phyloP scores from a whole-genome alignment of 2,329 filamentous ascomycete genomes.

The Dothideomycetes sp. region DNA sequence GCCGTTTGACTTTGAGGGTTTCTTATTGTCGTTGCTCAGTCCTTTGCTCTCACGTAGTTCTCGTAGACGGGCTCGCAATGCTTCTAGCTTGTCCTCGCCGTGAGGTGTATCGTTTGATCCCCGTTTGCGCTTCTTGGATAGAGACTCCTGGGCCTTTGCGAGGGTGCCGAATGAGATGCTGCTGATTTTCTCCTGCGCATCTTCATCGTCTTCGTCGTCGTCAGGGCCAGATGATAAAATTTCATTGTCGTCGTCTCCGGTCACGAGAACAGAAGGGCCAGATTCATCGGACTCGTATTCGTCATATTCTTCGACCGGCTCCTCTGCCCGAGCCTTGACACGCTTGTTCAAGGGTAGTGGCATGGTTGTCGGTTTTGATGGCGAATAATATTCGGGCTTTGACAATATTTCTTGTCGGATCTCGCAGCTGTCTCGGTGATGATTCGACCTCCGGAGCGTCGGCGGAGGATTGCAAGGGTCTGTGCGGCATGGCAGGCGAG shows the following conservation, averaged over 20 bases:
- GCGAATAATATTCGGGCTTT: not conserved
- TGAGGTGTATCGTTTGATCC: conserved; percentile 25
- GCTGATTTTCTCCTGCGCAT: conserved; percentile 35
- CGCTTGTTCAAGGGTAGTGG: conserved; percentile 12
- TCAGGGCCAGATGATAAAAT: conserved; percentile 8
- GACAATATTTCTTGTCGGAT: not conserved
- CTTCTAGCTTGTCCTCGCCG: conserved; percentile 33
- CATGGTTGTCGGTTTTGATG: conserved; percentile 1
- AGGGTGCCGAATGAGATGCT: conserved; percentile 81
- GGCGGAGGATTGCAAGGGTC: no score
- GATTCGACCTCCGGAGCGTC: no score
- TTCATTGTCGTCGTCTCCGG: conserved; percentile 19
- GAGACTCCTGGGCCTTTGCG: conserved; percentile 68
- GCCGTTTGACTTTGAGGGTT: conserved; percentile 7
- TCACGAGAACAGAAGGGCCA: conserved; percentile 29
- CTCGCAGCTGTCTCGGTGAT: no score
- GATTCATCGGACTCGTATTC: conserved; percentile 16
- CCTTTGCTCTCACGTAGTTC: conserved; percentile 31
- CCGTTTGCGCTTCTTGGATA: conserved; percentile 38
- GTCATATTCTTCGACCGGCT: conserved; percentile 6
- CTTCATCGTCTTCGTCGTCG: conserved; percentile 20
- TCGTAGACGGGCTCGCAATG: conserved; percentile 31
- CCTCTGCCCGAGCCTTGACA: conserved; percentile 11
- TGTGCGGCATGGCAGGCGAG: no score
- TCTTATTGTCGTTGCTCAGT: conserved; percentile 15